Conservation (phyloP, 129 eudicot genomes). For the Sambucus nigra region DNA sequence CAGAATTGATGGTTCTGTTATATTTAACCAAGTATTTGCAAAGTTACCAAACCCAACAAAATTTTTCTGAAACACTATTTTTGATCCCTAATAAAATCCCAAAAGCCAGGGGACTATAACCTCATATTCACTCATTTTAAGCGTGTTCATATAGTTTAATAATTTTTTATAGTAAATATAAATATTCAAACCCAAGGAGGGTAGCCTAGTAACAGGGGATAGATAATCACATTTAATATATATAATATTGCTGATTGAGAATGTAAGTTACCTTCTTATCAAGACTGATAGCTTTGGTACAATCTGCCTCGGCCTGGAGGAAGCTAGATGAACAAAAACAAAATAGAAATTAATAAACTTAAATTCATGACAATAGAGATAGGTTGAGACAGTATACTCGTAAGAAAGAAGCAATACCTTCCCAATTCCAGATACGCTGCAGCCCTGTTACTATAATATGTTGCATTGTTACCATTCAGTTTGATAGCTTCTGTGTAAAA, state of each 20-base stretch:
- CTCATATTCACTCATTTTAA: too few species aligned
- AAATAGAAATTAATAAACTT: not conserved
- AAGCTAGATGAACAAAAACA: constrained; percentile 31
- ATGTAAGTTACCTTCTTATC: constrained; percentile 59
- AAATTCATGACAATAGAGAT: not conserved
- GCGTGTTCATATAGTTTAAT: too few species aligned
- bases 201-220: too few species aligned
- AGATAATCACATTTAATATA: too few species aligned
- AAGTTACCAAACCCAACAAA: too few species aligned
- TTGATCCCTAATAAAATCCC: too few species aligned
- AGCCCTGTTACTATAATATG: constrained; percentile 81
- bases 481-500: constrained; percentile 88
- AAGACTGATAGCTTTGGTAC: constrained; percentile 72
- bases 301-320: constrained; percentile 77
- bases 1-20: too few species aligned
- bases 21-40: too few species aligned
- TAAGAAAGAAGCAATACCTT: constrained; percentile 33
- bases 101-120: too few species aligned
- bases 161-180: too few species aligned
- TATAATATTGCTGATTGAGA: not conserved
- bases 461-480: constrained; percentile 57
- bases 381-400: not conserved
- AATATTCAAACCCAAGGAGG: too few species aligned
- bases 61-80: too few species aligned
- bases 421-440: constrained; percentile 73